Percentiles rank a stretch among this genome's conserved stretches.
These are phyloP conservation scores for Pyrenophora seminiperda DNA, from an alignment of 2,329 filamentous ascomycete species.

Conservation along the genomic window DNA sequence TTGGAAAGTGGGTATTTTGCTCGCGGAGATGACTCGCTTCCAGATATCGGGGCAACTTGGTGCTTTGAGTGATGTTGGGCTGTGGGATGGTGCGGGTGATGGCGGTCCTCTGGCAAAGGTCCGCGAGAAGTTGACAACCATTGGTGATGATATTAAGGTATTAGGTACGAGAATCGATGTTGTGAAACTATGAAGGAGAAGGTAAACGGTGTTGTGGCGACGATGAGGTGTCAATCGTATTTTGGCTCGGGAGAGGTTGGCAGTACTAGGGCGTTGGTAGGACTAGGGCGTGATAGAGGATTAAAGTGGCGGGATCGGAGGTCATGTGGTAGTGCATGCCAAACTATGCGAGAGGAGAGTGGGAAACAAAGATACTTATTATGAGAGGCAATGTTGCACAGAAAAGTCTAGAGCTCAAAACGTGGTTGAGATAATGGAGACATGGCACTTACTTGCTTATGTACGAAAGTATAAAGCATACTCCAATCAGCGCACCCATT, in stretches of 20 bases:
- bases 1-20: neutral
- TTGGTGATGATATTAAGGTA: too few relatives aligned
- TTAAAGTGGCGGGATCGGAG: too few relatives aligned
- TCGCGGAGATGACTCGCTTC: too few relatives aligned
- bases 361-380: neutral
- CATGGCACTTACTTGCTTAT: neutral
- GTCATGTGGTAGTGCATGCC: too few relatives aligned
- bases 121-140: neutral
- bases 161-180: neutral
- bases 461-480: neutral
- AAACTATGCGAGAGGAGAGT: too few relatives aligned
- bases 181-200: too few relatives aligned
- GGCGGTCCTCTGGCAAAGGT: neutral
- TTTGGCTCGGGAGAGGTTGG: too few relatives aligned
- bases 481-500: neutral
- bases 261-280: too few relatives aligned
- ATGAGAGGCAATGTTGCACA: neutral
- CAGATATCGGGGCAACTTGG: neutral
- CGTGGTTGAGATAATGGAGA: neutral
- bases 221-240: too few relatives aligned
- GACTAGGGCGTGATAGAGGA: too few relatives aligned
- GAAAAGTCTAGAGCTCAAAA: neutral
- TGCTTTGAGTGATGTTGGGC: neutral
- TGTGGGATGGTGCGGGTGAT: neutral
- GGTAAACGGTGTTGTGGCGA: too few relatives aligned